Conservation (phyloP, 2,329 filamentous ascomycete genomes). For the Penicillium corylophilum region DNA sequence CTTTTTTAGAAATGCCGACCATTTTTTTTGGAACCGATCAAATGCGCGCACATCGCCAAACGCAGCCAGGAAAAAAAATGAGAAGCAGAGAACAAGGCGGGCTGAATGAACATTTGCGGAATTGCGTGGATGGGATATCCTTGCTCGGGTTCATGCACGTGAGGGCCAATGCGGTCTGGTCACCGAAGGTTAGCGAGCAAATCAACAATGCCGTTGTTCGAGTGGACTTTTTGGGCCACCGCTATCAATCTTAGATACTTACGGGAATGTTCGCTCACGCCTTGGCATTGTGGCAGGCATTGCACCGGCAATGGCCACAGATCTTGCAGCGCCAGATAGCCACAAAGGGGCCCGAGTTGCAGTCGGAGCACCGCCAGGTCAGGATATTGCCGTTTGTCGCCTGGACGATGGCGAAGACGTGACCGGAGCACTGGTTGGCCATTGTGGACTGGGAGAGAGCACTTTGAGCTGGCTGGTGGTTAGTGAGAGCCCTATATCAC, state of each 20-base stretch:
- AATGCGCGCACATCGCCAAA: slow-evolving; percentile 18
- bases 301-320: slow-evolving; percentile 43
- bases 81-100: background rate
- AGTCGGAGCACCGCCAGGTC: slow-evolving; percentile 45
- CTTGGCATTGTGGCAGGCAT: slow-evolving; percentile 40
- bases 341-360: slow-evolving; percentile 42
- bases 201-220: background rate
- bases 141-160: slow-evolving; percentile 13
- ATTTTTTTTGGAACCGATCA: slow-evolving; percentile 14
- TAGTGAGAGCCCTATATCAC: background rate
- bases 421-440: slow-evolving; percentile 43
- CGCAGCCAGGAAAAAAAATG: slow-evolving; percentile 7
- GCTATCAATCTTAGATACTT: background rate
- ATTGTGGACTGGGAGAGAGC: slow-evolving; percentile 17
- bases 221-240: background rate
- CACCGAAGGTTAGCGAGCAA: background rate
- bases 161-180: slow-evolving; percentile 1
- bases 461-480: background rate
- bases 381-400: slow-evolving; percentile 44
- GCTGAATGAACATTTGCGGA: background rate
- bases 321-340: slow-evolving; percentile 47
- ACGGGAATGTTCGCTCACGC: slow-evolving; percentile 14
- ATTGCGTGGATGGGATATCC: slow-evolving; percentile 12
- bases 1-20: slow-evolving; percentile 7
- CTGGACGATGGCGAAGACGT: slow-evolving; percentile 41